phyloP scores from a whole-genome alignment of 2,329 filamentous ascomycete genomes.

The Orbilia javanica region DNA sequence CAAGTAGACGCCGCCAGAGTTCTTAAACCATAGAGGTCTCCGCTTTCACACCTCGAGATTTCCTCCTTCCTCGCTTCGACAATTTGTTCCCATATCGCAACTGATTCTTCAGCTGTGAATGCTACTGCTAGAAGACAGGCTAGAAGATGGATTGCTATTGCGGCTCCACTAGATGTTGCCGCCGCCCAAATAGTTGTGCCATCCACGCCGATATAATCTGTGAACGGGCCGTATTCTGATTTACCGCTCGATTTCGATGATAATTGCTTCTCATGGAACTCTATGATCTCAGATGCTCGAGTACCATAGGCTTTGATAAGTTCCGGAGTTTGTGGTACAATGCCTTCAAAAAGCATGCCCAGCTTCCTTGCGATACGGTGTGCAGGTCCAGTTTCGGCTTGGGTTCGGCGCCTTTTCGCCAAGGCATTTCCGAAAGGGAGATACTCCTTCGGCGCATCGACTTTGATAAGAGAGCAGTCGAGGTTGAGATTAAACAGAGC shows the following conservation, averaged over 20 bases:
- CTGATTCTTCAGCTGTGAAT: conserved; percentile 62
- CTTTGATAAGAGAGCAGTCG: conserved; percentile 50
- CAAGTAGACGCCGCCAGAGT: conserved; percentile 57
- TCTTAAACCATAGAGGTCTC: background rate
- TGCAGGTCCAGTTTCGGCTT: conserved; percentile 36
- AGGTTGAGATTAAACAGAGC: conserved; percentile 50
- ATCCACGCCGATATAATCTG: conserved; percentile 61
- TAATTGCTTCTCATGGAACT: background rate
- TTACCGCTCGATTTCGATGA: conserved; percentile 14
- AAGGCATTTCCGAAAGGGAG: conserved; percentile 38
- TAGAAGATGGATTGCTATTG: conserved; percentile 63
- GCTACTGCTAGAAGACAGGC: conserved; percentile 65
- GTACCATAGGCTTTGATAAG: conserved; percentile 52
- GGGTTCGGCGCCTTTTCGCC: conserved; percentile 16
- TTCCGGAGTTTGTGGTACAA: conserved; percentile 40
- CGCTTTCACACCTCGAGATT: conserved; percentile 3
- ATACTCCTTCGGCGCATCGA: conserved; percentile 42
- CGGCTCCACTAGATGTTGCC: conserved; percentile 62
- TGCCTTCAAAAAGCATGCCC: conserved; percentile 37
- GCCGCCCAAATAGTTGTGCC: conserved; percentile 63
- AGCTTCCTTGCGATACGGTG: conserved; percentile 47
- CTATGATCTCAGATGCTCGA: conserved; percentile 57
- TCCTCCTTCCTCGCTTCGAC: conserved; percentile 59
- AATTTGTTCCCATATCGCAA: conserved; percentile 64
- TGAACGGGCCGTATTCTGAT: conserved; percentile 17